Evolutionary conservation across 495 filamentous ascomycete genomes (phyloP), one percentile per base, ranked within the genome.

Genomic region (Trichoderma asperelloides): DNA sequence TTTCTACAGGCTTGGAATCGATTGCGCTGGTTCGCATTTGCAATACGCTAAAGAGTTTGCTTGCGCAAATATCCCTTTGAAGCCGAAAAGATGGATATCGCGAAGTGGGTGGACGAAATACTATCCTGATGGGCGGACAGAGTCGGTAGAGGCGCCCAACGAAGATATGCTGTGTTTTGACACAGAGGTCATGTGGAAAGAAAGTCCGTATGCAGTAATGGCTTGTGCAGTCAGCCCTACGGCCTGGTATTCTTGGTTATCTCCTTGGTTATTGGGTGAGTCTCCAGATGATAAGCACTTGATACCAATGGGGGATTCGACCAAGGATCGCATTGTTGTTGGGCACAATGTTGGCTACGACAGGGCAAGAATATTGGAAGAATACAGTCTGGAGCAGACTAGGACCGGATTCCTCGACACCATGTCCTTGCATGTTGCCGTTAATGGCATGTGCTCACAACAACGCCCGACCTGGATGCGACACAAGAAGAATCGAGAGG

Each of bases 281-380:
- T 86, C 88, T 6, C 81, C 90, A n/a, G 85, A 84, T 28, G 81
- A 91, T 70, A 79, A 84, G 45, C 95, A 99, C 64, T 77, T 99
- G 41, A 86, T 99, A 60, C 93, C 95, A 0, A 75, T 99, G 37
- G 95, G 95, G 4, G 86, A 96, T 71, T 82, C 88, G 18, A 80
- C 76, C 6, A 77, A 84, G 69, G 80, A 87, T 8, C 84, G 92
- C 27, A 86, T 98, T 30, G 84, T 99, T 37, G 85, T 97, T 39
- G 95, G 95, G 16, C 95, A 99, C 74, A 98, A 99, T 70, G 88
- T 99, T 65, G 96, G 96, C 30, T 99, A 95, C 73, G 95, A 99
- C 74, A 84, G 95, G 13, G 93, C 94, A 27, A 86, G 96, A 30
- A 86, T 97, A 63, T 73, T 85, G 13, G 95, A 99, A 75, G 95